Evolutionary conservation across 139 green algal genomes (phyloP), one percentile per base, ranked within the genome.

Genomic region (Haematococcus lacustris): DNA sequence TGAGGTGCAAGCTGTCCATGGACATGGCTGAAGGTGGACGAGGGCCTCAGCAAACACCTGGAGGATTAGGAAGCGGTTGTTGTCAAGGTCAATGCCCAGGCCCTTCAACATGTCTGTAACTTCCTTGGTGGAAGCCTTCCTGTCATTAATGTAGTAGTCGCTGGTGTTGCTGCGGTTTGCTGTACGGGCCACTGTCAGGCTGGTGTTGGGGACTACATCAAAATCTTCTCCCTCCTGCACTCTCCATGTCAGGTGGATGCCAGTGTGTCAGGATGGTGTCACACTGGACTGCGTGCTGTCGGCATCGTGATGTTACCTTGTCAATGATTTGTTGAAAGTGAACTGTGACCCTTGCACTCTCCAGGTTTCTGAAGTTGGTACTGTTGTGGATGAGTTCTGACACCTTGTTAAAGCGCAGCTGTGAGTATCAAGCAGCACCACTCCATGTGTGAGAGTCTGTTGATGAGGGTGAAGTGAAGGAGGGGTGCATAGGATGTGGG

Each of bases 51-150:
- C n/a, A n/a, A n/a, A n/a, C 33, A 90, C 93, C 92, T 98, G 93
- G 30, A 99, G 88, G 80, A 99, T 99, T 53, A 99, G 87, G 80
- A 99, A 99, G n/a, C 96, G 82, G 83, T 99, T 99, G 93, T 99
- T 98, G 83, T 99, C 92, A 71, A 99, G 86, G 80, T 99, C 96
- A 5, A 99, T 90, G 57, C 94, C 95, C 73, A 98, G 97, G 43
- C 61, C 80, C 77, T 98, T 99, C 17, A 99, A 88, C 73, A 95
- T 68, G 3, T 86, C 83, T 0, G 90, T 96, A 9, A 99, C 94
- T 51, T 72, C 67, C 43, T 72, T 72, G 43, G 47, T 39, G 47
- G 43, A 40, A 3, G 64, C 88, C 32, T 86, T 90, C 32, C 81
- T 80, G 41, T 76, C 87, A 69, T 98, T 89, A 43, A 99, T 80